Base-by-base conservation (phyloP, 208 protist genomes). In the Vickermania spadyakhi region DNA sequence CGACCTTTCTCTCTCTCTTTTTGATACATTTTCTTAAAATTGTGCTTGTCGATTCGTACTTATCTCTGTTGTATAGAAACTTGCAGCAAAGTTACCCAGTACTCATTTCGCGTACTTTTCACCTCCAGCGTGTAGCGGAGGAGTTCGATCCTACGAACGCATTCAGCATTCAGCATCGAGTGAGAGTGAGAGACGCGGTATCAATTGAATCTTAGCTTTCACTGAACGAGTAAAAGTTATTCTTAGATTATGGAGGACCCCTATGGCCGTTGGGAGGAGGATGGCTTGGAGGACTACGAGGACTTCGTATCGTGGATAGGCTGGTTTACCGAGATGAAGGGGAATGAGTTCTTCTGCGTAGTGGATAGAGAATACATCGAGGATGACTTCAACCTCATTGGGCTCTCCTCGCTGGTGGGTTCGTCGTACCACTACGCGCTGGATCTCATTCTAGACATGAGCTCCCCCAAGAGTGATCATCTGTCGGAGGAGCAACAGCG, bases 381-480 rank as follows among this genome's bases (percentile, higher is more conserved):
- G 45, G 98, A 99, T 64, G 96, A 99, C 54, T 99, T 99, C 72
- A 99, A 99, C 82, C 77, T 99, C 28, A 98, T 93, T 2, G 96
- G 98, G 1, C 73, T 98, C 13, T 79, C 79, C 11, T 86, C 76
- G 1, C 84, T 97, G 67, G 97, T 99, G 11, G 36, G 36, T 18
- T 89, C 97, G 21, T 96, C 97, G 73, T 99, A 99, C 67, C 86
- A 98, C 61, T 94, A 96, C 74, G 97, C 98, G 3, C 70, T 99
- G 1, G 97, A 99, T 60, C 93, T 98, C 29, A 99, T 99, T 67
- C 77, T 99, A 1, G 97, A 99, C 64, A 64, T 95, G 51, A 96
- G 98, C 52, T 86, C 76, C 5, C 84, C 82, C 56, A 83, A 83
- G 54, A 75, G 91, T 58, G 96, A 96, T 14, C 84, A 96, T 0